phyloP scores from a whole-genome alignment of 148 eudicot species.

The Camellia japonica region DNA sequence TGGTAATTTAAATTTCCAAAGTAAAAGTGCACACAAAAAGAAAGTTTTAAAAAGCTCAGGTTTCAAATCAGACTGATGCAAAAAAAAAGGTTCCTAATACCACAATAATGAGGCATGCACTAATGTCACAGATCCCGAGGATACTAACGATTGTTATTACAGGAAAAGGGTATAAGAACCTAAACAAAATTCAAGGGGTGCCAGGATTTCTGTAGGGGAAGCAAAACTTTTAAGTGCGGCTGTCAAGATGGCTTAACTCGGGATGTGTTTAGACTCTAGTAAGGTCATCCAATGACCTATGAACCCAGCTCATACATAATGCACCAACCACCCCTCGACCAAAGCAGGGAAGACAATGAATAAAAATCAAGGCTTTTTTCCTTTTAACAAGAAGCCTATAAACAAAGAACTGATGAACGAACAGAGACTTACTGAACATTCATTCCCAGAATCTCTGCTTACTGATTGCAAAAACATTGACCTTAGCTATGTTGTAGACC shows the following conservation, averaged over 20 bases:
- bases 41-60: not conserved
- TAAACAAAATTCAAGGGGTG: not conserved
- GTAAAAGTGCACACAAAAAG: not conserved
- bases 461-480: not conserved
- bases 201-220: not conserved
- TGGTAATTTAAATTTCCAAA: not conserved
- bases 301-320: too few relatives aligned
- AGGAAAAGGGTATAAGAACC: not conserved
- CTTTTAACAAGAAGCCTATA: not conserved
- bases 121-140: not conserved
- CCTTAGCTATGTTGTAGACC: not conserved
- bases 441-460: not conserved
- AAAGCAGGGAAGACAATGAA: too few relatives aligned
- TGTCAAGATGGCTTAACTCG: not conserved
- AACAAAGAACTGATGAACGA: not conserved
- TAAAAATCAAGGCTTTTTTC: too few relatives aligned
- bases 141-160: not conserved
- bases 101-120: not conserved
- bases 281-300: not conserved
- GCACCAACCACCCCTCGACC: too few relatives aligned
- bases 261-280: not conserved
- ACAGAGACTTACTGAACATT: not conserved
- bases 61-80: not conserved
- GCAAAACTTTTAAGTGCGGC: not conserved
- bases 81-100: not conserved